Conservation (phyloP, 164 flowering plant species). For the Litsea cubeba region DNA sequence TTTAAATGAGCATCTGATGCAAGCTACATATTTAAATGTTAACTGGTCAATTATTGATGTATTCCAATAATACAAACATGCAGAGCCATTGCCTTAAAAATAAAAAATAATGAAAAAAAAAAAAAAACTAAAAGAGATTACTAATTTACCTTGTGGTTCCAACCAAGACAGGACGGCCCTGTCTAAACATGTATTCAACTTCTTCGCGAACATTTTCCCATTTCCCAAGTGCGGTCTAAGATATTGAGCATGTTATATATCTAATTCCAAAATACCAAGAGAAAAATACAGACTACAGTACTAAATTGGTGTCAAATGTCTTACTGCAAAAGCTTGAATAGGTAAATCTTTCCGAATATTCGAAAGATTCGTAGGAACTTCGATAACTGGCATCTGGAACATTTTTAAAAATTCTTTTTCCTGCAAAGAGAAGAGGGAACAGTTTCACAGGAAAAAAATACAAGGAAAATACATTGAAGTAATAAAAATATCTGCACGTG, state of each 20-base stretch:
- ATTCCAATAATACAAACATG: too few species aligned
- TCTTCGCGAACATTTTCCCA: conserved; percentile 80
- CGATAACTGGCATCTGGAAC: conserved; percentile 96
- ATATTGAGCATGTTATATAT: conserved; percentile 2
- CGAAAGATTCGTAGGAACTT: conserved; percentile 88
- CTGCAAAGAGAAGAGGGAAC: conserved; percentile 28
- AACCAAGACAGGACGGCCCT: conserved; percentile 95
- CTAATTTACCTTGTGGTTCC: conserved; percentile 86
- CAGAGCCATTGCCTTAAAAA: too few species aligned
- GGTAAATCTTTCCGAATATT: conserved; percentile 91
- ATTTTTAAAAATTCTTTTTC: conserved; percentile 94
- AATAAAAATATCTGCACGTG: background rate
- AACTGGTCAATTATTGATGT: too few species aligned
- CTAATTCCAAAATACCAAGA: background rate
- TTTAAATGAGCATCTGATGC: too few species aligned
- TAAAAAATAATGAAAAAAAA: too few species aligned
- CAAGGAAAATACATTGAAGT: background rate
- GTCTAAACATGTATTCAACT: conserved; percentile 76
- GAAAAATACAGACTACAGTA: background rate
- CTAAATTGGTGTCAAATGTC: conserved; percentile 6
- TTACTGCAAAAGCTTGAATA: conserved; percentile 95
- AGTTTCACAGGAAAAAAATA: background rate
- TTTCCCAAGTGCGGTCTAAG: conserved; percentile 88
- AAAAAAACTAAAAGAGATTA: too few species aligned
- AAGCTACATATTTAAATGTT: too few species aligned